phyloP scores from a whole-genome alignment of 176 grass and related monocot species.

The Oryza meridionalis region DNA sequence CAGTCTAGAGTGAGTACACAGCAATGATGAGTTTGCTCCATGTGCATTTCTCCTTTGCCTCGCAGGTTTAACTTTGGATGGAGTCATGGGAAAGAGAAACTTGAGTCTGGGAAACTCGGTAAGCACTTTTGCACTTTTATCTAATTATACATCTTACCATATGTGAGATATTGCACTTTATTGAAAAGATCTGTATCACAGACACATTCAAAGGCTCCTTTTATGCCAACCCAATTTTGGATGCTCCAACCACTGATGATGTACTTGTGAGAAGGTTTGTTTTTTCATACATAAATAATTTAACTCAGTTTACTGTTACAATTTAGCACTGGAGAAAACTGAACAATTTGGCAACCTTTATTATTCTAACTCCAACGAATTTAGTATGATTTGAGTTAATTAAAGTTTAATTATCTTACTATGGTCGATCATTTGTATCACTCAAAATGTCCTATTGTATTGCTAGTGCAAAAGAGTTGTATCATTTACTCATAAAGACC shows the following conservation, averaged over 20 bases:
- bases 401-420: background rate
- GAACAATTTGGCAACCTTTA: background rate
- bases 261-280: constrained; percentile 64
- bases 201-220: constrained; percentile 96
- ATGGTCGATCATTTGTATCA: background rate
- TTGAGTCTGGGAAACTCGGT: constrained; percentile 92
- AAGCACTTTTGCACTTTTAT: constrained; percentile 29
- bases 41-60: background rate
- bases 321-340: background rate
- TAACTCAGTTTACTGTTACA: background rate
- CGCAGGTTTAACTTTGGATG: constrained; percentile 88
- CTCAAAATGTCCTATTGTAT: background rate
- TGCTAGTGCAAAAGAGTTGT: background rate
- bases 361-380: background rate
- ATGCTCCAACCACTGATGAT: constrained; percentile 70
- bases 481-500: background rate
- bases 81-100: constrained; percentile 93
- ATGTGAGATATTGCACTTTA: background rate
- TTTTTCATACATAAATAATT: background rate
- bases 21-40: constrained; percentile 1
- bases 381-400: background rate
- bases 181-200: constrained; percentile 37
- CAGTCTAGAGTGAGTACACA: background rate
- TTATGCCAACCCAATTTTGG: constrained; percentile 91
- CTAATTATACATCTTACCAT: background rate